Evolutionary conservation across 2,329 filamentous ascomycete species (phyloP), one percentile per base, ranked within the genome.

Genomic region (Ceratocystis albifundus): DNA sequence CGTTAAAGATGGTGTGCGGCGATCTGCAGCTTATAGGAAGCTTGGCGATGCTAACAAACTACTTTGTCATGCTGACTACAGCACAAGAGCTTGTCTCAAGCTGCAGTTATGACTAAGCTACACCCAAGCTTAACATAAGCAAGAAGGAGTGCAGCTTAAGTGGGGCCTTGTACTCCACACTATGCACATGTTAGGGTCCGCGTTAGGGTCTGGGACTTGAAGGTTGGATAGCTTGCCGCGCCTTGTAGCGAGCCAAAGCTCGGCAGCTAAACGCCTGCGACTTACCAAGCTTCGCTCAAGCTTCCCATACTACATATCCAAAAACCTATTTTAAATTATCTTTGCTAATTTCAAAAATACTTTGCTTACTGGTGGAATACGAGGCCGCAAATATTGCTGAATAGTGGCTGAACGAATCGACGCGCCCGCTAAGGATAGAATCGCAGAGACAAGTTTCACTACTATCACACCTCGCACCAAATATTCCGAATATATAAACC

Each of bases 41-140:
- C 3, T 15, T 8, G 15, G 12, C 36, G 20, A 6, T 44, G 62
- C 46, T 64, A 32, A 53, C 62, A 41, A 25, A n/a, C 2, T 1
- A 22, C 32, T 65, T 65, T 65, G 64, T 65, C 44, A 65, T 65
- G 64, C 53, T 65, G 50, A 61, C 32, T 8, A 41, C 12, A 1
- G 28, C 4, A 59, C 10, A 15, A 41, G 3, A 41, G 36, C 36
- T 41, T 15, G 36, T 32, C 53, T 59, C 4, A 5, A 53, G 48
- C 8, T 25, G 22, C 10, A 17, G 8, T 15, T 15, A 25, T 53
- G 48, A 53, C 3, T 53, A 53, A 53, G 48, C 48, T 5, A 25
- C 10, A 22, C 28, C 48, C 48, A 53, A 53, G 17, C 48, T 7
- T 53, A 22, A 10, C 17, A 25, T 53, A 53, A 53, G 22, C 22